Conservation (phyloP, 2,329 filamentous ascomycete genomes). For the Apiospora marii region DNA sequence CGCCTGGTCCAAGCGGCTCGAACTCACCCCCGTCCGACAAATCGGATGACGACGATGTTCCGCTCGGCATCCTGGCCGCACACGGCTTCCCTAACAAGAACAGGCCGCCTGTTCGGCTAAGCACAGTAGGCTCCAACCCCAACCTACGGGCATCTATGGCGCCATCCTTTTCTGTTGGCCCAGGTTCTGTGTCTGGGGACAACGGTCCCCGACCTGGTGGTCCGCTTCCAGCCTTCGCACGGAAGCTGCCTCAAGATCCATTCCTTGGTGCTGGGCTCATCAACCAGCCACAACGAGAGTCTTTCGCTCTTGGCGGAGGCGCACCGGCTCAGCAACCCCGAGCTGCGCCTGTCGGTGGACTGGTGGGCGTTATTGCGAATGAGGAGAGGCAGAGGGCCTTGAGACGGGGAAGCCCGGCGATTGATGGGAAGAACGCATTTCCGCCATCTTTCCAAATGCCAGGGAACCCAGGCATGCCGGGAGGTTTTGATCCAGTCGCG, state of each 20-base stretch:
- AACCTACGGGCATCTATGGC: constrained; percentile 69
- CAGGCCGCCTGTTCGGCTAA: constrained; percentile 74
- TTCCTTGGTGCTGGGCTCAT: constrained; percentile 83
- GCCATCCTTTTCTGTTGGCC: constrained; percentile 55
- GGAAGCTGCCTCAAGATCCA: constrained; percentile 83
- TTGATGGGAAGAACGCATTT: constrained; percentile 56
- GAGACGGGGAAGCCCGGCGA: constrained; percentile 79
- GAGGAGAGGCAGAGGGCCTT: constrained; percentile 83
- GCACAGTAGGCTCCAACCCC: constrained; percentile 72
- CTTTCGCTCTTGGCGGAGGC: constrained; percentile 73
- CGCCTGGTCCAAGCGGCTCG: constrained; percentile 44
- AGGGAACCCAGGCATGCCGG: constrained; percentile 44
- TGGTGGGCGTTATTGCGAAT: constrained; percentile 87
- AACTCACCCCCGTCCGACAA: constrained; percentile 52
- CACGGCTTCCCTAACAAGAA: constrained; percentile 87
- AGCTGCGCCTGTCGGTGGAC: constrained; percentile 72
- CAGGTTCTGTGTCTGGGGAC: constrained; percentile 67
- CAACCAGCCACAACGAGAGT: constrained; percentile 75
- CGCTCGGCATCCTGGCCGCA: constrained; percentile 84
- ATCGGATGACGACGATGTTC: constrained; percentile 86
- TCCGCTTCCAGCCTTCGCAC: constrained; percentile 81
- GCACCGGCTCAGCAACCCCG: constrained; percentile 50
- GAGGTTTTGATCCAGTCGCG: constrained; percentile 56
- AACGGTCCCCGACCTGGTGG: constrained; percentile 45
- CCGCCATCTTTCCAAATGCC: constrained; percentile 42